Evolutionary conservation across 1,284 basidiomycete genomes (phyloP).

Genomic region (Schizophyllum commune): DNA sequence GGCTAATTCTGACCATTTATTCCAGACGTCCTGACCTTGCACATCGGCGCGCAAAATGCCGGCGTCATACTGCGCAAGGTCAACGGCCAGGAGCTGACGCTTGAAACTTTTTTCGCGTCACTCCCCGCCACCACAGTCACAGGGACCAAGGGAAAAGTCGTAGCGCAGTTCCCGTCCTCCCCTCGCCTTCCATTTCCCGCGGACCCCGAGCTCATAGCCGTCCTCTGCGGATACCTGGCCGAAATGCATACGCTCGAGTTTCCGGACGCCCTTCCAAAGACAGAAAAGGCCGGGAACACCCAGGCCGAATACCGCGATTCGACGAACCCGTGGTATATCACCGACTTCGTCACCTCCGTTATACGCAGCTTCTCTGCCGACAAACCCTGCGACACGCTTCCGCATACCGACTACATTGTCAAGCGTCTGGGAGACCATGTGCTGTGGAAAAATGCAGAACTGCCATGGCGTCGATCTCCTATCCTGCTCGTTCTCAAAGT

Average conservation of each 20-base stretch:
- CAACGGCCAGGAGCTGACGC: slow-evolving; percentile 14
- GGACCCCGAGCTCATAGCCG: slow-evolving; percentile 17
- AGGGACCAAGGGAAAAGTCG: slow-evolving; percentile 27
- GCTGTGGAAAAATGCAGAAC: slow-evolving; percentile 26
- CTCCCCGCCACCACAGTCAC: slow-evolving; percentile 26
- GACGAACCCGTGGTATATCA: slow-evolving; percentile 32
- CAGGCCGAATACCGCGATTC: slow-evolving; percentile 24
- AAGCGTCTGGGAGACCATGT: slow-evolving; percentile 41
- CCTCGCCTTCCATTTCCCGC: slow-evolving; percentile 17
- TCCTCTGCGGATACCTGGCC: slow-evolving; percentile 9
- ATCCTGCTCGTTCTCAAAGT: slow-evolving; percentile 41
- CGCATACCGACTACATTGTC: slow-evolving; percentile 14
- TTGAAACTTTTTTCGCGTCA: slow-evolving; percentile 37
- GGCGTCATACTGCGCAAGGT: slow-evolving; percentile 29
- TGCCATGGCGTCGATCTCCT: slow-evolving; percentile 40
- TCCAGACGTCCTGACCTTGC: slow-evolving; percentile 25
- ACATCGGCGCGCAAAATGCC: slow-evolving; percentile 36
- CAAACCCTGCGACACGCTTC: not conserved
- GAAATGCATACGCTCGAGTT: slow-evolving; percentile 8
- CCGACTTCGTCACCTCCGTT: slow-evolving; percentile 32
- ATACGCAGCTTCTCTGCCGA: slow-evolving; percentile 22
- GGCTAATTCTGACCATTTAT: too few species aligned
- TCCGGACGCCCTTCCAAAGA: slow-evolving; percentile 2
- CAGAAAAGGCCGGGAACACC: slow-evolving; percentile 20
- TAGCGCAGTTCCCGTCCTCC: slow-evolving; percentile 25